Base-by-base conservation (phyloP, 2,329 filamentous ascomycete species). In the Macrophomina tecta region DNA sequence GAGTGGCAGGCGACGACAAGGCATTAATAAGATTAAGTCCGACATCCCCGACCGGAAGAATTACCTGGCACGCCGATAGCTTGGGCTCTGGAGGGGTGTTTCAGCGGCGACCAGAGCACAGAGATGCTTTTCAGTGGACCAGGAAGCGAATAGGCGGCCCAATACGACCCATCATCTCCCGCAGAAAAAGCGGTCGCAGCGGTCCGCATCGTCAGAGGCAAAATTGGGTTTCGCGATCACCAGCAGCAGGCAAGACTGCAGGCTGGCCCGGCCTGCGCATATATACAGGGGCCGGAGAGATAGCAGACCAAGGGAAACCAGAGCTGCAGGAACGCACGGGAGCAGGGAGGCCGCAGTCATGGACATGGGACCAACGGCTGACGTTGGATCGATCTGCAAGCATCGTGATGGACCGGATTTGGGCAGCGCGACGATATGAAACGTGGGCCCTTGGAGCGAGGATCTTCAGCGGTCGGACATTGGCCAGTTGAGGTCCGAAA, bases 311-410 rank as follows among this genome's bases (percentile, higher is more conserved):
- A 45, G 30, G 3, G 55, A 38, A 45, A 28, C 38, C 55, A 60
- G 48, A 51, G 46, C 64, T 66, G 64, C 64, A 66, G 64, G 64
- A 66, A 66, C 64, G 64, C 64, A 56, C 64, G 64, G 64, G 64
- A 56, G 52, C 64, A 58, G 53, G 40, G 53, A 66, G 64, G 64
- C 64, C 45, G 28, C 46, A 34, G 53, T 60, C 64, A 42, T 60
- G 64, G 64, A 61, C 55, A 51, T 52, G 53, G 64, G n/a, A 32
- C 52, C 53, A 65, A 49, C 45, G 53, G 64, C 64, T 60, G 64
- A 51, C 53, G 64, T 61, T 66, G 64, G 64, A 60, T 66, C 64
- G 64, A 66, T 66, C 64, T 66, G 53, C 64, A 28, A 49, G 46
- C 52, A 52, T 60, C 63, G 51, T 51, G 58, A 62, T 38, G 30